Evolutionary conservation across 257 asterid genomes (phyloP).

Genomic region (Salvia rosmarinus): DNA sequence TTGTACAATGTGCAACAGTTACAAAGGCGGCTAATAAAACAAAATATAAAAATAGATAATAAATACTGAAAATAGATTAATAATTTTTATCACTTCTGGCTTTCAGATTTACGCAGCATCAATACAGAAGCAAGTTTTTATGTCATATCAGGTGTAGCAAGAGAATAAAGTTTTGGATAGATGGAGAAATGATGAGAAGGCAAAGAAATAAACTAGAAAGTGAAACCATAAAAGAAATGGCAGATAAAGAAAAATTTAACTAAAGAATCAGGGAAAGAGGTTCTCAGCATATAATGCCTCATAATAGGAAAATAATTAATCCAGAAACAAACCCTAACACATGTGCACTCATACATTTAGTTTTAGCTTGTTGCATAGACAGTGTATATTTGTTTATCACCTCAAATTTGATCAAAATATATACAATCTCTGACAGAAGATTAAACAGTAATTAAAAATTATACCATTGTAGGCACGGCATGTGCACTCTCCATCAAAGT

Average conservation of each 20-base stretch:
- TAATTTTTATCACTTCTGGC: background rate
- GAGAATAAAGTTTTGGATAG: background rate
- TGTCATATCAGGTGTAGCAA: background rate
- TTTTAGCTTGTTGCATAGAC: background rate
- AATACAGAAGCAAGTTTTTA: background rate
- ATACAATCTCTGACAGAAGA: slow-evolving; percentile 15
- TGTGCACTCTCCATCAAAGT: slow-evolving; percentile 82
- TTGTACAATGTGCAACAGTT: background rate
- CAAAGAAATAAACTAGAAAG: background rate
- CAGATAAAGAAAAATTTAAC: background rate
- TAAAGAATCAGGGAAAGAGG: too few relatives aligned
- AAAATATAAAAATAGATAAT: background rate
- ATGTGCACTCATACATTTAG: slow-evolving; percentile 1
- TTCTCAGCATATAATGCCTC: too few relatives aligned
- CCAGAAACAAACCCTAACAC: too few relatives aligned
- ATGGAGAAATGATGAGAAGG: too few relatives aligned
- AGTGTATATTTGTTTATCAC: background rate
- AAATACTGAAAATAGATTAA: background rate
- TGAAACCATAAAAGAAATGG: background rate
- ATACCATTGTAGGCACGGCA: slow-evolving; percentile 63
- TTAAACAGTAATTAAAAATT: slow-evolving; percentile 26
- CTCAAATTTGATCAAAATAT: slow-evolving; percentile 14
- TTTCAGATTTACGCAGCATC: background rate
- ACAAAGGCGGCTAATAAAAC: background rate
- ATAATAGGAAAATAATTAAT: too few relatives aligned